These are phyloP conservation scores for Rhodocollybia butyracea DNA, from an alignment of 768 basidiomycete species.

Conservation along the genomic window DNA sequence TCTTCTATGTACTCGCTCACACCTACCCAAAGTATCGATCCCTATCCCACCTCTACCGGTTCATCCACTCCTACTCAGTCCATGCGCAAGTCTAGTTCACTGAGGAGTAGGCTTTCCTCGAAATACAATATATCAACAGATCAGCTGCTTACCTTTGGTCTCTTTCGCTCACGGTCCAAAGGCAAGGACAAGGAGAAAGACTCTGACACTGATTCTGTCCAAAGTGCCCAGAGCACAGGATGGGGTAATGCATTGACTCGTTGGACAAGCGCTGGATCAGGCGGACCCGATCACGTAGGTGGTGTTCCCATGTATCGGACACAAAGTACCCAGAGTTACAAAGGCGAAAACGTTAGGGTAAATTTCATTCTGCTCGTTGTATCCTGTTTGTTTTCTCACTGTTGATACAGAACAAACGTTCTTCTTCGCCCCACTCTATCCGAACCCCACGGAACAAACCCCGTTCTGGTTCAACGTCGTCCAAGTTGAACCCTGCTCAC, in stretches of 20 bases:
- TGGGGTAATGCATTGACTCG: not conserved
- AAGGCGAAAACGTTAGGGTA: constrained; percentile 11
- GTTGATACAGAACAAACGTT: not conserved
- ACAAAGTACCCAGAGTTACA: constrained; percentile 13
- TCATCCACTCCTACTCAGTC: constrained; percentile 4
- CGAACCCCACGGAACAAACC: not conserved
- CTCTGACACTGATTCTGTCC: not conserved
- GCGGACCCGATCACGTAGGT: constrained; percentile 14
- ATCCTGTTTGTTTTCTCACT: not conserved
- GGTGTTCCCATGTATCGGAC: constrained; percentile 14
- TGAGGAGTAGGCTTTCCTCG: not conserved
- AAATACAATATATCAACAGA: constrained; percentile 15
- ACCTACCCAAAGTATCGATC: constrained; percentile 8
- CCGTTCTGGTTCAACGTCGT: not conserved
- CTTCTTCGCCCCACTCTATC: not conserved
- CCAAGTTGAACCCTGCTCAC: constrained; percentile 2
- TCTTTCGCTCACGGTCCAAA: constrained; percentile 21
- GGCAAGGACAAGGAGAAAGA: constrained; percentile 1
- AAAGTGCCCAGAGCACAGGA: not conserved
- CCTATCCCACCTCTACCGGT: not conserved
- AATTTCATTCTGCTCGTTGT: not conserved
- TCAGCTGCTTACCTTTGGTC: constrained; percentile 25
- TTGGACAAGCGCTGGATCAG: constrained; percentile 15
- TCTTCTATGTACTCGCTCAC: constrained; percentile 8
- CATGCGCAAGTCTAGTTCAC: not conserved